A percentile compares a stretch with the other conserved stretches of the same genome.
Conservation (phyloP, 1,284 basidiomycete species). For the Ustilago lituana region DNA sequence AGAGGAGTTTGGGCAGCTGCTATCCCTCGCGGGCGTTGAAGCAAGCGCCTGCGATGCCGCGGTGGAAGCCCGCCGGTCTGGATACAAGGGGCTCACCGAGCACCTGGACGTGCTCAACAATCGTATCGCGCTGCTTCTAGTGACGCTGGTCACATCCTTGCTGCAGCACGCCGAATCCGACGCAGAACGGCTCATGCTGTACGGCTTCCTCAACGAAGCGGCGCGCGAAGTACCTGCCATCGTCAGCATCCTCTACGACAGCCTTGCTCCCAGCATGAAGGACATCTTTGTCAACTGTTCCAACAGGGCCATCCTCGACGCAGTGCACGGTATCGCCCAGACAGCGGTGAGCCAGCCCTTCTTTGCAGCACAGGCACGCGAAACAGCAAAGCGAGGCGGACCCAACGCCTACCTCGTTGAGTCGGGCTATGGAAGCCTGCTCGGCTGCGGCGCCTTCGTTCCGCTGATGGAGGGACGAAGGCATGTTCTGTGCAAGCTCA, state of each 20-base stretch:
- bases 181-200: conserved; percentile 55
- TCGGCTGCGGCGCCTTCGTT: conserved; percentile 59
- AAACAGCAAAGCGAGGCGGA: conserved; percentile 59
- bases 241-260: conserved; percentile 64
- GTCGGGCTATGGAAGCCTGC: conserved; percentile 56
- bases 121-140: conserved; percentile 56
- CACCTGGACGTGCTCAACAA: conserved; percentile 56
- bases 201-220: conserved; percentile 58
- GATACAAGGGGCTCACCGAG: conserved; percentile 45
- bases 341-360: conserved; percentile 60
- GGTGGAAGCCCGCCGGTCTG: conserved; percentile 40
- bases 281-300: conserved; percentile 60
- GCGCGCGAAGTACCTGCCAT: conserved; percentile 57
- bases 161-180: conserved; percentile 60
- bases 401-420: conserved; percentile 59
- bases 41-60: conserved; percentile 30
- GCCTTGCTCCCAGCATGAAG: conserved; percentile 54
- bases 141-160: conserved; percentile 56
- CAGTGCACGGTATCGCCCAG: conserved; percentile 58
- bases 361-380: conserved; percentile 61
- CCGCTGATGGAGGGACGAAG: conserved; percentile 48
- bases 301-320: conserved; percentile 57
- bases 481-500: conserved; percentile 52
- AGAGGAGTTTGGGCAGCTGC: conserved; percentile 57
- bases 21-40: conserved; percentile 51